These are phyloP conservation scores for Cicer cuneatum DNA, from an alignment of 306 rosid species.

Conservation along the genomic window DNA sequence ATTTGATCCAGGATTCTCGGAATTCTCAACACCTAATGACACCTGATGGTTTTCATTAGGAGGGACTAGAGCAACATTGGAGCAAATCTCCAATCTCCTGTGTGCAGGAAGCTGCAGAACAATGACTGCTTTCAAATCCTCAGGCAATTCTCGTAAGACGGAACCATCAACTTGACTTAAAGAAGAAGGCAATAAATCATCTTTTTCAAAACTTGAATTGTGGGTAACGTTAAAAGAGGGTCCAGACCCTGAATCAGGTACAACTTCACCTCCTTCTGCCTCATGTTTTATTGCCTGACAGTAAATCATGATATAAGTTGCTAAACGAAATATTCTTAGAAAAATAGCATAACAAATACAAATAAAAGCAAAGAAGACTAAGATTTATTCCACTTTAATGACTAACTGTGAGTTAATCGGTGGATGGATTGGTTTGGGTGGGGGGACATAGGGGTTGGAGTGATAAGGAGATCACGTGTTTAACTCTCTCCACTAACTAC, in stretches of 20 bases:
- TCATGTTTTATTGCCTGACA: slow-evolving; percentile 52
- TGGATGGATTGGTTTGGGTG: background rate
- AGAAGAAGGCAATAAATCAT: slow-evolving; percentile 81
- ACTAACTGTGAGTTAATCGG: slow-evolving; percentile 1
- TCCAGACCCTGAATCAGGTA: slow-evolving; percentile 53
- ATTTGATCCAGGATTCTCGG: slow-evolving; percentile 48
- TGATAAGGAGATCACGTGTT: background rate
- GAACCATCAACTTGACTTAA: slow-evolving; percentile 83
- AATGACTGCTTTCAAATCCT: slow-evolving; percentile 70
- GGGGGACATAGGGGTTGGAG: slow-evolving; percentile 2
- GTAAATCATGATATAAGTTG: slow-evolving; percentile 33
- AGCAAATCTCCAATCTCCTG: slow-evolving; percentile 58
- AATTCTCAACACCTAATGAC: slow-evolving; percentile 39
- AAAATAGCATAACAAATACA: slow-evolving; percentile 10
- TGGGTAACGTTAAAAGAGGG: slow-evolving; percentile 39
- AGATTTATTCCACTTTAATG: slow-evolving; percentile 33
- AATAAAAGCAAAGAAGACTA: slow-evolving; percentile 25
- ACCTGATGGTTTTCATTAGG: slow-evolving; percentile 43
- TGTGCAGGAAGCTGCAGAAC: slow-evolving; percentile 78
- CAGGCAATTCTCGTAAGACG: slow-evolving; percentile 79
- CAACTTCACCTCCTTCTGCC: slow-evolving; percentile 45
- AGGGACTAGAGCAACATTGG: slow-evolving; percentile 46
- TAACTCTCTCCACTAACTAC: background rate
- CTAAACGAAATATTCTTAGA: slow-evolving; percentile 21
- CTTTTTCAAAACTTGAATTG: slow-evolving; percentile 51